Percentiles rank a stretch among this genome's conserved stretches.
These are phyloP conservation scores for Pythium aristosporum DNA, from an alignment of 352 stramenopile genomes.

Conservation along the genomic window DNA sequence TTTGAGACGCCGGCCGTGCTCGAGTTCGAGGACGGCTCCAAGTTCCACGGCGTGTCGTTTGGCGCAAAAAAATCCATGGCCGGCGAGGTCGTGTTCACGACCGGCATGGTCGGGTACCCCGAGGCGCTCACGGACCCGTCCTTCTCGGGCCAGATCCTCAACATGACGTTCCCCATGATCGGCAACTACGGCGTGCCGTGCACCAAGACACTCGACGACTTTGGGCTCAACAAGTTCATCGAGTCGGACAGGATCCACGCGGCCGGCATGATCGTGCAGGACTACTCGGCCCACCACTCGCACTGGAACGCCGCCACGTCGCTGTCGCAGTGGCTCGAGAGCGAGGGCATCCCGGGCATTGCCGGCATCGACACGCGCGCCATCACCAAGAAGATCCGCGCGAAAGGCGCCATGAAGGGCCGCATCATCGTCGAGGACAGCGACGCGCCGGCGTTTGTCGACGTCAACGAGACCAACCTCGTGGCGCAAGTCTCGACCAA, in stretches of 20 bases:
- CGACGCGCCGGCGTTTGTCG: conserved; percentile 8
- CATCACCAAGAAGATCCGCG: conserved; percentile 98
- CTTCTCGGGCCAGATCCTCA: conserved; percentile 96
- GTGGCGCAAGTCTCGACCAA: conserved; percentile 65
- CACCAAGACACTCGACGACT: conserved; percentile 87
- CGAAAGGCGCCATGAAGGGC: conserved; percentile 93
- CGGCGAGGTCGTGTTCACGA: conserved; percentile 98
- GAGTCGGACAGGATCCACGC: conserved; percentile 96
- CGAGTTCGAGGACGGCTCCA: conserved; percentile 80
- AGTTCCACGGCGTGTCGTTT: conserved; percentile 80
- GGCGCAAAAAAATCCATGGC: conserved; percentile 77
- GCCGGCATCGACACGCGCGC: conserved; percentile 97
- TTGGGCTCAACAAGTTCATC: conserved; percentile 95
- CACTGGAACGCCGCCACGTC: conserved; percentile 93
- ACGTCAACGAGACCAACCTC: conserved; percentile 68
- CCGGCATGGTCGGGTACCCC: conserved; percentile 98
- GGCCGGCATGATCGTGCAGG: conserved; percentile 95
- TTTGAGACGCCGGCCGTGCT: conserved; percentile 85
- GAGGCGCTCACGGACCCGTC: conserved; percentile 98
- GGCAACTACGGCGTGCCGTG: conserved; percentile 98
- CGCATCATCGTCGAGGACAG: conserved; percentile 87
- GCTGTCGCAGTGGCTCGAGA: conserved; percentile 84
- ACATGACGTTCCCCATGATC: conserved; percentile 96
- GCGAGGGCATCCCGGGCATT: conserved; percentile 93
- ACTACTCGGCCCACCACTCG: conserved; percentile 96